Conservation (phyloP, 2,329 filamentous ascomycete genomes). For the Bertia moriformis region DNA sequence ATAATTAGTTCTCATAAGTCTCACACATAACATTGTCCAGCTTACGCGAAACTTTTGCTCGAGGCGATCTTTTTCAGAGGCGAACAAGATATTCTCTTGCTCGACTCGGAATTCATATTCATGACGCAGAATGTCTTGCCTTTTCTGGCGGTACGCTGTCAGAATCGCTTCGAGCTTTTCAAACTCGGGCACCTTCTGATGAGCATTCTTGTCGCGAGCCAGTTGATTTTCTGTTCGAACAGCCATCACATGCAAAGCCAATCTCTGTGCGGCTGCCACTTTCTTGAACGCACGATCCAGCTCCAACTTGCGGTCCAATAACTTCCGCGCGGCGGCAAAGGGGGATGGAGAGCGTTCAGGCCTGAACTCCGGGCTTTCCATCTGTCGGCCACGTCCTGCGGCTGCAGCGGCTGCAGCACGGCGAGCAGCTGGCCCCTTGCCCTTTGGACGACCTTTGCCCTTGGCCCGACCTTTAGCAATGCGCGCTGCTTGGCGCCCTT, state of each 20-base stretch:
- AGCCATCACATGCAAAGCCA: conserved; percentile 21
- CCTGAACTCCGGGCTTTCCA: background rate
- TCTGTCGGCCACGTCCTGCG: conserved; percentile 3
- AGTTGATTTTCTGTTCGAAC: conserved; percentile 19
- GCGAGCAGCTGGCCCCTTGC: no score
- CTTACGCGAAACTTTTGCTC: background rate
- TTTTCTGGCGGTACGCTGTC: no score
- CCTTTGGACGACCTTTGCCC: background rate
- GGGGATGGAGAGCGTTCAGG: conserved; percentile 14
- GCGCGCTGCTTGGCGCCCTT: background rate
- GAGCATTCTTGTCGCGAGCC: conserved; percentile 20
- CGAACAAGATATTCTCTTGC: background rate
- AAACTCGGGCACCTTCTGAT: conserved; percentile 21
- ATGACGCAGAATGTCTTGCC: background rate
- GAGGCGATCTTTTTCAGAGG: background rate
- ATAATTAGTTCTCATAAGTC: conserved; percentile 2
- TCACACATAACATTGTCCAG: no score
- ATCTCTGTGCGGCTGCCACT: conserved; percentile 20
- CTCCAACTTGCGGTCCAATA: conserved; percentile 23
- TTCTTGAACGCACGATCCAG: conserved; percentile 22
- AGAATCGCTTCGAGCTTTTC: no score
- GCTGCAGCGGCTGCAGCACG: no score
- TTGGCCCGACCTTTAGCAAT: background rate
- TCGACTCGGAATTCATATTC: background rate
- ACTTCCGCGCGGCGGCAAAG: conserved; percentile 16